Evolutionary conservation across 352 stramenopile species (phyloP), one percentile per base, ranked within the genome.

Genomic region (Thraustochytrium sp.): DNA sequence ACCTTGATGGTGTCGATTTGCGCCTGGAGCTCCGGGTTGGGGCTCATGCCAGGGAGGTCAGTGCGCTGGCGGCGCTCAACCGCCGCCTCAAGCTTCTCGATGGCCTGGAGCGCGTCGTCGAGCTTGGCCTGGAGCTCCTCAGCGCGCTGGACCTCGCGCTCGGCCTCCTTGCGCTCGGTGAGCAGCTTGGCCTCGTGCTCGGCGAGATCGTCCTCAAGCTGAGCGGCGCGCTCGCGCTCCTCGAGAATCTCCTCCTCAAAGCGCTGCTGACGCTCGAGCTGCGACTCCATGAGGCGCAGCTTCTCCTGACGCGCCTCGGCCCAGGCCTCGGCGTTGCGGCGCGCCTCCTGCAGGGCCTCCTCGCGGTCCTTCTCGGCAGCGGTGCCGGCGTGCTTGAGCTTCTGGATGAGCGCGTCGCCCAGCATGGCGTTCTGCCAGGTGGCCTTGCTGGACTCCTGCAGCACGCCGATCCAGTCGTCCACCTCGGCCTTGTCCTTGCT

Each of bases 401-500:
- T 84, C 59, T 84, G 55, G 61, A 84, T 76, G 29, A 73, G 61
- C 21, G 55, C 55, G 44, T 76, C 55, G 26, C 61, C 61, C 23
- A 84, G 61, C 54, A 84, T 84, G 5, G 61, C 75, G 37, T 84
- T 84, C 29, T 84, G 55, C 75, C 75, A 84, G 23, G 75, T 76
- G 40, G 75, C 75, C 42, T 75, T 84, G 38, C 59, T 83, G 55
- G 31, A 84, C 18, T 76, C 75, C 61, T 75, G 36, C 21, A 84
- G 55, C 18, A 76, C 55, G 18, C 65, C 29, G 49, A 84, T 84
- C 75, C 75, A 84, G 42, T 73, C 75, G 37, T 84, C 61, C 16
- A 80, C 75, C 42, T 56, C 38, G 29, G 36, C 37, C 37, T 76
- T 76, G 49, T 84, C 75, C 55, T 84, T 75, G 55, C 55, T 75